phyloP scores from a whole-genome alignment of 805 yeast species.

The Metschnikowia cubensis region DNA sequence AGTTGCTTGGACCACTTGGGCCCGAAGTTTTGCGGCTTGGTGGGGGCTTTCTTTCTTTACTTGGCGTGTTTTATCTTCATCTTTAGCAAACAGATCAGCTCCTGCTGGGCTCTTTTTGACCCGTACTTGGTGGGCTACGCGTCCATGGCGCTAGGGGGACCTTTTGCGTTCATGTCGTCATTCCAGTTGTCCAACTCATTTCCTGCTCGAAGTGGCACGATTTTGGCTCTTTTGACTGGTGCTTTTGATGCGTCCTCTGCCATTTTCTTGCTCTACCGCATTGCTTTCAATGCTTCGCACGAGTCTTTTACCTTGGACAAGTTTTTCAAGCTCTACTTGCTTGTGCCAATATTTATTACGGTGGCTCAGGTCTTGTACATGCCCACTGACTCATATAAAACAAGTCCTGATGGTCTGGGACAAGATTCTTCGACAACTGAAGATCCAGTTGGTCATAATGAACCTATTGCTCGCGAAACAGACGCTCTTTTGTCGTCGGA shows the following conservation, averaged over 20 bases:
- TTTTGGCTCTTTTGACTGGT: constrained; percentile 52
- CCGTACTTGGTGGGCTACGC: constrained; percentile 52
- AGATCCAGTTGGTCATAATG: too few species aligned
- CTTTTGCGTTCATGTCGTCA: constrained; percentile 52
- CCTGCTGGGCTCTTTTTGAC: constrained; percentile 30
- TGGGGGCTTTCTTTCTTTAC: constrained; percentile 46
- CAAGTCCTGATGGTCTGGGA: constrained; percentile 22
- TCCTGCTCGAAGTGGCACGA: constrained; percentile 49
- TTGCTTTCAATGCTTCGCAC: constrained; percentile 32
- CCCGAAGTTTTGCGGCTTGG: constrained; percentile 50
- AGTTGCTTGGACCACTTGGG: constrained; percentile 47
- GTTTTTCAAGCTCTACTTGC: constrained; percentile 45
- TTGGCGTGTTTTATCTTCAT: constrained; percentile 46
- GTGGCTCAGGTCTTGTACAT: constrained; percentile 43
- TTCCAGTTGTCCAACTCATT: constrained; percentile 56
- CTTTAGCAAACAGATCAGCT: constrained; percentile 26
- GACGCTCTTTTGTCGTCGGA: constrained; percentile 23
- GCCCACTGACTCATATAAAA: constrained; percentile 49
- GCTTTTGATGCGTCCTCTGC: constrained; percentile 60
- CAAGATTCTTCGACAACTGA: too few species aligned
- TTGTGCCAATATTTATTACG: constrained; percentile 49
- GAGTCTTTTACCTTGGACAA: constrained; percentile 36
- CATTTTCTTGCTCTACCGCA: constrained; percentile 46
- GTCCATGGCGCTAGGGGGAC: constrained; percentile 55
- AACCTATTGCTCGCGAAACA: constrained; percentile 15